Evolutionary conservation across 208 protist species (phyloP).

Genomic region (Wallacemonas sp.): DNA sequence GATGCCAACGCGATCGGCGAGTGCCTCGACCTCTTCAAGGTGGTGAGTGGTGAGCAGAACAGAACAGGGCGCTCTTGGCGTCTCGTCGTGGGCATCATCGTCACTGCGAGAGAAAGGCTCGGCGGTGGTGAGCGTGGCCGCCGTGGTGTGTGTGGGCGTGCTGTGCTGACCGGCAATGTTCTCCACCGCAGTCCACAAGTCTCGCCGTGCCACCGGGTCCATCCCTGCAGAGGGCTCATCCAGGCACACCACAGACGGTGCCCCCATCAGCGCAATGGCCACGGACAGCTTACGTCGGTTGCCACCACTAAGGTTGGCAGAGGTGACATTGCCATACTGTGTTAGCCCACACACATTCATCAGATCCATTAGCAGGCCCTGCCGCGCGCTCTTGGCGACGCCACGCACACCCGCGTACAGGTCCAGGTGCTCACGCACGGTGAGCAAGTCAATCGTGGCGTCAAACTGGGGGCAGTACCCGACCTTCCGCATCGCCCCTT

Average conservation of each 20-base stretch:
- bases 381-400: slow-evolving; percentile 24
- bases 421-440: slow-evolving; percentile 88
- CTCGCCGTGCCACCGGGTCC: slow-evolving; percentile 58
- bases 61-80: slow-evolving; percentile 31
- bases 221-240: slow-evolving; percentile 81
- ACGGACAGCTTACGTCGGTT: slow-evolving; percentile 80
- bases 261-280: slow-evolving; percentile 75
- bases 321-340: slow-evolving; percentile 34
- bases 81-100: slow-evolving; percentile 10
- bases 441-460: slow-evolving; percentile 91
- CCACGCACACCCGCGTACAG: slow-evolving; percentile 87
- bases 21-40: slow-evolving; percentile 90
- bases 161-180: slow-evolving; percentile 26
- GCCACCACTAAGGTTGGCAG: slow-evolving; percentile 50
- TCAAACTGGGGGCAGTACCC: slow-evolving; percentile 97
- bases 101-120: neutral
- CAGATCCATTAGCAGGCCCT: slow-evolving; percentile 30
- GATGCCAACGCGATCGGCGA: slow-evolving; percentile 84
- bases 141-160: too few relatives aligned
- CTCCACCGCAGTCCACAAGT: slow-evolving; percentile 73
- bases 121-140: too few relatives aligned
- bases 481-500: slow-evolving; percentile 52
- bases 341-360: slow-evolving; percentile 30
- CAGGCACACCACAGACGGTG: slow-evolving; percentile 59
- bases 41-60: slow-evolving; percentile 92